Evolutionary conservation across 2,329 filamentous ascomycete genomes (phyloP), one percentile per base, ranked within the genome.

Genomic region (Fusarium sp.): DNA sequence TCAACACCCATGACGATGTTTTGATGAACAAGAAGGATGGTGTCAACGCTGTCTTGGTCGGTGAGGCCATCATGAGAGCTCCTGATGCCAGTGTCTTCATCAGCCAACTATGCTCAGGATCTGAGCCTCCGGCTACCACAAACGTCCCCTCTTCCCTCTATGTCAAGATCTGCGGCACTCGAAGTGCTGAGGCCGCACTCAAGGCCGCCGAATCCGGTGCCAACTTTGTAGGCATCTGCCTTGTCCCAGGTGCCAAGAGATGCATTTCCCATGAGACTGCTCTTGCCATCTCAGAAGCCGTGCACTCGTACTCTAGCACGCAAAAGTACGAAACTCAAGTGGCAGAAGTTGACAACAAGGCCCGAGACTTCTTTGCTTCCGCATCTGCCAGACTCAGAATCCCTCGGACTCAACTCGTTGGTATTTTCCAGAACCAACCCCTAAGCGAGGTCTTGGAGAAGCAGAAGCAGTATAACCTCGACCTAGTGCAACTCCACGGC

Each of bases 161-260:
- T 34, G 95, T 98, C 75, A 99, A 99, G 85, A 97, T 99, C 27
- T 99, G 97, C 81, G 97, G 97, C 7, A 98, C 95, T 10, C 90
- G 96, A 67, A 95, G 91, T 68, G 88, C 92, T 11, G 94, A 97
- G 80, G 95, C 92, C 18, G 97, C 97, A 7, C 87, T 90, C 65
- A 90, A 91, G 71, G 97, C 97, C 18, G 91, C 97, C 56, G 91
- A 95, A 80, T 92, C 95, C 43, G 95, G 95, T 30, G 97, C 97
- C 35, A 95, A 99, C 83, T 87, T 98, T 75, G 91, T 99, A 61
- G 97, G 97, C 71, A 97, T 99, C 78, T 98, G 98, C 67, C 87
- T 98, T 14, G 97, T 97, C 8, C 91, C 94, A 37, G 92, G 94
- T 7, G 90, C 94, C 20, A 95, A 93, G 80, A 92, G 97, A 64